A percentile compares a stretch with the other conserved stretches of the same genome.
Conservation (phyloP, 768 basidiomycete genomes). For the Suillus placidus region DNA sequence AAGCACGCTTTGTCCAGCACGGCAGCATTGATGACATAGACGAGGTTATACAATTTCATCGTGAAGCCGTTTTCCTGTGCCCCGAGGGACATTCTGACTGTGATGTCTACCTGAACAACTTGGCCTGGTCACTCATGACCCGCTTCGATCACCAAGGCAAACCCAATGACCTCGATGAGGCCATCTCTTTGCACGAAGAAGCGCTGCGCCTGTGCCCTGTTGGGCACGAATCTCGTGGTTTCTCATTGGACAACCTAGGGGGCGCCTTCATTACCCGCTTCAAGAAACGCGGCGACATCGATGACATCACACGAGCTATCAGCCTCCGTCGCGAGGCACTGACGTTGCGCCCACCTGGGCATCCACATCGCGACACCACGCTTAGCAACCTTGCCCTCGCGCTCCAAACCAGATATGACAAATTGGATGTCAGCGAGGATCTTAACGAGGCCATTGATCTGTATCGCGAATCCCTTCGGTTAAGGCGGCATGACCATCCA, state of each 20-base stretch:
- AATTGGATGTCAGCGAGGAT: not conserved
- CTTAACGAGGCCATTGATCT: not conserved
- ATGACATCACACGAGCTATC: not conserved
- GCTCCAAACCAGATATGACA: not conserved
- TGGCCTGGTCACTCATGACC: rapidly evolving
- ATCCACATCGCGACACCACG: not conserved
- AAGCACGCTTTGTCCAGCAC: no score
- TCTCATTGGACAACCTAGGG: not conserved
- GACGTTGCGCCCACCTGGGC: not conserved
- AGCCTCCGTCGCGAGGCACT: not conserved
- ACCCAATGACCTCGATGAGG: not conserved
- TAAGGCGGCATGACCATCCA: not conserved
- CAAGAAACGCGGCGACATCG: not conserved
- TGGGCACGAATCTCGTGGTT: not conserved
- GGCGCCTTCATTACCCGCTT: not conserved
- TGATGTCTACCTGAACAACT: not conserved
- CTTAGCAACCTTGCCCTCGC: not conserved
- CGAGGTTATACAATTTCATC: not conserved
- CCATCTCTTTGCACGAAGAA: not conserved
- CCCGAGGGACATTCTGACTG: not conserved
- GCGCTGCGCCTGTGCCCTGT: not conserved
- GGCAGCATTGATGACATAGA: no score
- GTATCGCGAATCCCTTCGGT: not conserved
- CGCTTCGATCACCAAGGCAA: not conserved
- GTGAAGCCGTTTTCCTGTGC: not conserved